Base-by-base conservation (phyloP, 768 basidiomycete species). In the Myochromella boudieri region DNA sequence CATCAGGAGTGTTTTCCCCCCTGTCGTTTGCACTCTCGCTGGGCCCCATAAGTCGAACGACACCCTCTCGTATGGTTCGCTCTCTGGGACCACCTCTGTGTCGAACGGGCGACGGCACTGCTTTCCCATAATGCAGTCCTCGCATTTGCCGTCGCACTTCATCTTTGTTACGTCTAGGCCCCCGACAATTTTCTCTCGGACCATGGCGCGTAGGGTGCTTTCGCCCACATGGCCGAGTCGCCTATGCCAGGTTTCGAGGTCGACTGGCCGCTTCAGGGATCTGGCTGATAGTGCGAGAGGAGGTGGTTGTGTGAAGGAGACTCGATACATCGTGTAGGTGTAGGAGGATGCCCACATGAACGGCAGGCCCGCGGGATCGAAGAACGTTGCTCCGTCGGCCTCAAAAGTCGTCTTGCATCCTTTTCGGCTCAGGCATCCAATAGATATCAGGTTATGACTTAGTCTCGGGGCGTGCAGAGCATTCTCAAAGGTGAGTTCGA, bases 161-260 rank as follows among this genome's bases (percentile, higher is more conserved):
- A 6, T 5, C 18, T 34, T 34, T 6, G 33, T 34, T 6, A 34
- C 33, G 5, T 34, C 33, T n/a, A 34, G n/a, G 5, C 33, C 33
- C 6, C 18, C 11, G 11, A 26, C 25, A 18, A 42, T 14, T 6
- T 27, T 26, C 11, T 39, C 11, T 6, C 8, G 2, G 7, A 39
- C 11, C 38, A 39, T 39, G 12, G 25, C 20, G 37, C 37, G 37
- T 14, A 37, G n/a, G n/a, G n/a, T 11, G 11, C 37, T 37, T 14
- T 27, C 25, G 2, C 38, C 38, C 3, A 39, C 22, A 29, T 38
- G 37, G 2, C 34, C 34, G 7, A 45, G 44, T 18, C 44, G 36
- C 6, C 37, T n/a, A 21, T 45, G 44, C 44, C 44, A 45, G 10
- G 37, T 46, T n/a, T 46, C 37, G 8, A 46, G 18, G 29, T 31